Evolutionary conservation across 768 basidiomycete species (phyloP), one percentile per base, ranked within the genome.

Genomic region (Cystobasidium onofrii): DNA sequence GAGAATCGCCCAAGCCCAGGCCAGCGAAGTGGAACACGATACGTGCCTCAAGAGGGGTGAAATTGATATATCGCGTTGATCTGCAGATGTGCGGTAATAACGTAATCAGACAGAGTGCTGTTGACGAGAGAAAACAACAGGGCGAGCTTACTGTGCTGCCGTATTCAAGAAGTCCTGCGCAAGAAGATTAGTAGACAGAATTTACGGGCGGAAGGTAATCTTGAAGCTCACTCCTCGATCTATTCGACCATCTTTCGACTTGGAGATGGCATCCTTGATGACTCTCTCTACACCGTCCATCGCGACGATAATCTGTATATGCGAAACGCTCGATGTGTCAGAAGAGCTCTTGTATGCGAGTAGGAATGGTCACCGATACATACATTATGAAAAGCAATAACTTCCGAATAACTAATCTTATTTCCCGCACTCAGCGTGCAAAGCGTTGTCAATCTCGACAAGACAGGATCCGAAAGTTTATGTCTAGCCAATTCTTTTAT

Each of bases 1-100:
- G 86, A 78, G 88, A 87, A 60, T 83, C 83, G 1, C 84, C 83
- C 55, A 84, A 83, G 17, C 93, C 94, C 60, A 92, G 87, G 15
- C 90, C 88, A 31, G 93, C 93, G 83, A 97, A 98, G 81, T 99
- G 95, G 83, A 97, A 99, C 78, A 99, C 88, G 79, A 98, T 96
- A 66, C 89, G 87, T n/a, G 90, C 92, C 81, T 98, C 95, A 91
- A 97, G 95, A 2, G 95, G 95, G 0, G 92, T 94, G 81, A 97
- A 97, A 65, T 95, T 86, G 44, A 91, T 90, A 81, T 98, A 97
- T 43, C 95, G 89, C 77, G 94, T 91, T 77, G 84, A 50, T 67
- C 65, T 67, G 46, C 2, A 31, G 18, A 25, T 23, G 12, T 15
- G 12, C 44, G 43, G 12, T 6, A 66, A 15, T 7, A 6, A n/a